These are phyloP conservation scores for Backusella psychrophila DNA, from an alignment of 192 early-diverging fungal genomes.

Conservation along the genomic window DNA sequence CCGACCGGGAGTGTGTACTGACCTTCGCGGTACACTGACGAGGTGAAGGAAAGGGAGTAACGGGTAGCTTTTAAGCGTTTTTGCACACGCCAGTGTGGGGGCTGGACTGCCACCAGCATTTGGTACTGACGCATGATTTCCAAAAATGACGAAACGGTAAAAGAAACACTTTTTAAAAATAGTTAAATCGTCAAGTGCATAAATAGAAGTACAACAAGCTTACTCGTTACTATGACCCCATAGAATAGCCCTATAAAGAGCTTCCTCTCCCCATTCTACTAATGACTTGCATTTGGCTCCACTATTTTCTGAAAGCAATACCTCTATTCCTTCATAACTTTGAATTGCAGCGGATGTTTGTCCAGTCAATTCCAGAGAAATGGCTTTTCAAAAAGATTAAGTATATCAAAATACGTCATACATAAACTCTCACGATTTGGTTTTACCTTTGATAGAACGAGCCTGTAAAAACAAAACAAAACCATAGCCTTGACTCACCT, in stretches of 20 bases:
- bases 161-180: not conserved
- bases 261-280: slow-evolving; percentile 65
- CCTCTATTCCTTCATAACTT: slow-evolving; percentile 53
- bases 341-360: slow-evolving; percentile 43
- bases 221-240: slow-evolving; percentile 44
- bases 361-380: slow-evolving; percentile 46
- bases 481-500: slow-evolving; percentile 47
- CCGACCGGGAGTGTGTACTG: slow-evolving; percentile 27
- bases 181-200: not conserved
- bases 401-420: not conserved
- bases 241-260: slow-evolving; percentile 63
- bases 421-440: not conserved
- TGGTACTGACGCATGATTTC: slow-evolving; percentile 36
- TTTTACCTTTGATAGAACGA: slow-evolving; percentile 56
- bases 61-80: slow-evolving; percentile 52
- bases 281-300: slow-evolving; percentile 18
- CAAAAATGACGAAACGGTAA: slow-evolving; percentile 27
- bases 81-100: slow-evolving; percentile 43
- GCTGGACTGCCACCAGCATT: slow-evolving; percentile 40
- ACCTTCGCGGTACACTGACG: slow-evolving; percentile 33
- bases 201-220: not conserved
- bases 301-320: slow-evolving; percentile 41
- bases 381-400: slow-evolving; percentile 33
- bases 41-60: slow-evolving; percentile 46
- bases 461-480: slow-evolving; percentile 57